A percentile compares a stretch with the other conserved stretches of the same genome.
Conservation (phyloP, 1,284 basidiomycete species). For the Pholiota adiposa region DNA sequence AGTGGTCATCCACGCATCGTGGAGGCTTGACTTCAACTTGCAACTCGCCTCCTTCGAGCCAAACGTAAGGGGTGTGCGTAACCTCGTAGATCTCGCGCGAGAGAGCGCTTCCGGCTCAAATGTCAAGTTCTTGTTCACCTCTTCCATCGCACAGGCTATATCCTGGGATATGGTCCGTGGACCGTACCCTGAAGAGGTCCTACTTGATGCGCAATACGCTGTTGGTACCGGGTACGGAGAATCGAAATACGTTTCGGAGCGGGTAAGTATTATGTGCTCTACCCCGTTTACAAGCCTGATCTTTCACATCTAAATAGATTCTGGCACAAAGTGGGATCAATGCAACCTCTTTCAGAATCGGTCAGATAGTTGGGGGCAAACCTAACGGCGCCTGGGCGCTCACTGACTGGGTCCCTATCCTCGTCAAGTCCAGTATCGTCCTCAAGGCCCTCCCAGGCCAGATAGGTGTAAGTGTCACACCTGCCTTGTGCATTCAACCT, state of each 20-base stretch:
- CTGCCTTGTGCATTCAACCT: background rate
- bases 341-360: conserved; percentile 41
- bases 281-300: background rate
- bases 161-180: conserved; percentile 34
- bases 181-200: conserved; percentile 26
- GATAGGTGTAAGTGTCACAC: conserved; percentile 31
- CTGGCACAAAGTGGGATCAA: conserved; percentile 32
- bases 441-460: conserved; percentile 33
- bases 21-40: conserved; percentile 47
- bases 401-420: conserved; percentile 48
- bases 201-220: conserved; percentile 18
- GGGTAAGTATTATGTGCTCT: conserved; percentile 30
- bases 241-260: conserved; percentile 22
- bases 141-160: conserved; percentile 31
- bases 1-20: conserved; percentile 31
- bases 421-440: conserved; percentile 37
- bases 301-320: conserved; percentile 27
- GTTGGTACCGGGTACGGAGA: conserved; percentile 25
- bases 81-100: conserved; percentile 42
- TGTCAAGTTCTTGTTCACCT: conserved; percentile 24
- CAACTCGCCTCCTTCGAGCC: conserved; percentile 41
- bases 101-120: conserved; percentile 24
- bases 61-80: conserved; percentile 36
- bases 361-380: conserved; percentile 44
- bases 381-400: conserved; percentile 45